Evolutionary conservation across 2,329 filamentous ascomycete genomes (phyloP).

Genomic region (Apiospora pterosperma): DNA sequence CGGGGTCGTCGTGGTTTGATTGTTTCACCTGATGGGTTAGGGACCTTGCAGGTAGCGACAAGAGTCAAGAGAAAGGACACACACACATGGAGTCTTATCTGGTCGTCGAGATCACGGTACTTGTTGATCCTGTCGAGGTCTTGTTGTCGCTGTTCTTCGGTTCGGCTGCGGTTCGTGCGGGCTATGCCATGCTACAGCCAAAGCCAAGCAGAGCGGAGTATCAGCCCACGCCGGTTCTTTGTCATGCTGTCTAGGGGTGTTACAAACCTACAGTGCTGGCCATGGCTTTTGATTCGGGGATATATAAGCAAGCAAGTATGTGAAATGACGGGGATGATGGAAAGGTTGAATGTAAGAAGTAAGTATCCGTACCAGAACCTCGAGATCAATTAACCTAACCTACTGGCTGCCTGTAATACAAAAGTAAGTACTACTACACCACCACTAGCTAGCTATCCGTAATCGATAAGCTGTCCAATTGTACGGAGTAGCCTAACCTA

Average conservation of each 20-base stretch:
- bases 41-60: neutral
- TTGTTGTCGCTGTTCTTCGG: constrained; percentile 66
- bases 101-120: constrained; percentile 69
- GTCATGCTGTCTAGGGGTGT: neutral
- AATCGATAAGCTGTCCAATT: neutral
- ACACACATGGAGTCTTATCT: constrained; percentile 62
- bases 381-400: too few relatives aligned
- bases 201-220: neutral
- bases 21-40: constrained; percentile 29
- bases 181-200: constrained; percentile 75
- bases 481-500: too few relatives aligned
- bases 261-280: neutral
- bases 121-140: constrained; percentile 73
- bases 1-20: constrained; percentile 45
- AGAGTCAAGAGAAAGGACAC: constrained; percentile 14
- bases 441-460: neutral
- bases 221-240: constrained; percentile 1
- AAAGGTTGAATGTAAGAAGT: too few relatives aligned
- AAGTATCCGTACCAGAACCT: too few relatives aligned
- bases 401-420: too few relatives aligned
- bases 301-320: too few relatives aligned
- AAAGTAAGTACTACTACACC: too few relatives aligned
- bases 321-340: too few relatives aligned
- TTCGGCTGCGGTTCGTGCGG: constrained; percentile 60
- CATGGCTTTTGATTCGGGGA: neutral